phyloP scores from a whole-genome alignment of 2,329 filamentous ascomycete genomes.

The Colletotrichum sp. region DNA sequence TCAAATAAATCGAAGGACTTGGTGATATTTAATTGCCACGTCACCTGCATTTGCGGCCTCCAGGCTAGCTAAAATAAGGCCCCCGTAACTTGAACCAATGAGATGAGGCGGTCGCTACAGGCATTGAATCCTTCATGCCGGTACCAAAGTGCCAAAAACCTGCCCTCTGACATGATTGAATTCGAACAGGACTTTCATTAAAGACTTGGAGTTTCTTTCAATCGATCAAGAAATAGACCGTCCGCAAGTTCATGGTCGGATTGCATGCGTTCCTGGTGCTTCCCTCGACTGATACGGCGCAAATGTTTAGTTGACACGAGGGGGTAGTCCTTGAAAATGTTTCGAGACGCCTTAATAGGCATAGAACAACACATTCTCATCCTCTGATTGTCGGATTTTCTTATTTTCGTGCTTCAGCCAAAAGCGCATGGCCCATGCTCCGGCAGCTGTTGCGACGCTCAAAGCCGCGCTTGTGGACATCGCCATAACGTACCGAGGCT shows the following conservation, averaged over 20 bases:
- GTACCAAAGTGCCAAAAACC: background rate
- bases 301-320: no score
- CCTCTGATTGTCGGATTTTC: slow-evolving; percentile 25
- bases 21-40: background rate
- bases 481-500: slow-evolving; percentile 31
- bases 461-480: slow-evolving; percentile 27
- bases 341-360: background rate
- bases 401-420: slow-evolving; percentile 26
- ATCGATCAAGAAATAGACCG: no score
- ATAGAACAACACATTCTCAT: slow-evolving; percentile 24
- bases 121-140: background rate
- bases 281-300: no score
- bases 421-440: slow-evolving; percentile 22
- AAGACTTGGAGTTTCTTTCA: rapidly evolving
- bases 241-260: no score
- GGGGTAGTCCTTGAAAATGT: no score
- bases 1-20: background rate
- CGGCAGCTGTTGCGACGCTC: slow-evolving; percentile 15
- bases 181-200: background rate
- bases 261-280: no score
- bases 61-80: background rate
- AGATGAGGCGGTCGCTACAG: background rate
- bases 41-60: background rate
- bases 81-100: background rate
- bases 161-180: background rate